A percentile compares a stretch with the other conserved stretches of the same genome.
Evolutionary conservation across 345 rosid genomes (phyloP).

Genomic region (Corymbia maculata): DNA sequence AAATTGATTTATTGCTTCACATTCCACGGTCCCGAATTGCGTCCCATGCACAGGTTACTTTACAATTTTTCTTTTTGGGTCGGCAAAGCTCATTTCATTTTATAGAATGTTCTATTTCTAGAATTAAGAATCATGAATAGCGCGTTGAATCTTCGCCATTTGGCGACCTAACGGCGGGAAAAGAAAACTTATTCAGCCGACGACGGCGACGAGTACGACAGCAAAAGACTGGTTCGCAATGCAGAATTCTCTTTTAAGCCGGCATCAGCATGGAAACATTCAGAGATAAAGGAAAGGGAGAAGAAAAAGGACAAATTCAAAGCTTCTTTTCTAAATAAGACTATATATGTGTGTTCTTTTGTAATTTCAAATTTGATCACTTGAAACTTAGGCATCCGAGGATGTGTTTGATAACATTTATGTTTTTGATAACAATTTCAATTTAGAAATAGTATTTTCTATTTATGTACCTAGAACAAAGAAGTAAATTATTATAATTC

Average conservation of each 20-base stretch:
- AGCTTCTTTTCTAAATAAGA: background rate
- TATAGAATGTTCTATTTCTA: background rate
- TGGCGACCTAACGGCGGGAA: background rate
- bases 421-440: too few relatives aligned
- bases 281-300: background rate
- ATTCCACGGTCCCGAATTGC: background rate
- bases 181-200: too few relatives aligned
- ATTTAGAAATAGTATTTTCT: too few relatives aligned
- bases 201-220: background rate
- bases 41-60: background rate
- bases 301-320: background rate
- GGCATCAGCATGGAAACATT: background rate
- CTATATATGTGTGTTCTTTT: background rate
- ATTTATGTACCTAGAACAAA: too few relatives aligned
- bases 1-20: background rate
- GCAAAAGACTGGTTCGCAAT: background rate
- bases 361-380: background rate
- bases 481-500: too few relatives aligned
- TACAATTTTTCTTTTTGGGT: background rate
- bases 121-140: background rate
- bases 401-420: too few relatives aligned
- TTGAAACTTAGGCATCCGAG: background rate
- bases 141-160: background rate
- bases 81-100: background rate
- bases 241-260: background rate